Percentiles rank a stretch among this genome's conserved stretches.
Conservation (phyloP, 371 early-diverging fungal species). For the Rhizopus arrhizus region DNA sequence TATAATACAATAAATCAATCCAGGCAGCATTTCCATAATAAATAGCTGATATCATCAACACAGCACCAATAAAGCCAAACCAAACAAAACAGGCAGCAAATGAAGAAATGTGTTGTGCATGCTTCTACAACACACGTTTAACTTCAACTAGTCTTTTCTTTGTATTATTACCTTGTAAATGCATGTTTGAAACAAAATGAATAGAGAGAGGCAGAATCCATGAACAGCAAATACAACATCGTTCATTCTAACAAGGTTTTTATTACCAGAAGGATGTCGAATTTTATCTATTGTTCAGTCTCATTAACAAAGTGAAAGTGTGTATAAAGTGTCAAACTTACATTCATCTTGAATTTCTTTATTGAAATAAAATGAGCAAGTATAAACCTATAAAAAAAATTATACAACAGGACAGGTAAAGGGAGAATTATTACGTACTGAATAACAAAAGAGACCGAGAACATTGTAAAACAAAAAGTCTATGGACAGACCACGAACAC, state of each 20-base stretch:
- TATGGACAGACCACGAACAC: slow-evolving; percentile 80
- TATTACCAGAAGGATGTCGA: slow-evolving; percentile 52
- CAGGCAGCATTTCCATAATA: slow-evolving; percentile 38
- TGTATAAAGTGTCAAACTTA: slow-evolving; percentile 1
- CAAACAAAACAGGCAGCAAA: slow-evolving; percentile 43
- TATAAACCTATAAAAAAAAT: slow-evolving; percentile 55
- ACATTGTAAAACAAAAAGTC: slow-evolving; percentile 83
- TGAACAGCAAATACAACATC: slow-evolving; percentile 85
- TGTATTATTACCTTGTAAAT: slow-evolving; percentile 62
- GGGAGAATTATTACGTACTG: slow-evolving; percentile 35
- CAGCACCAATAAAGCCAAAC: slow-evolving; percentile 33
- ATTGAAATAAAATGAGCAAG: slow-evolving; percentile 64
- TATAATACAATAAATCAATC: slow-evolving; percentile 66
- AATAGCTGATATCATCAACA: slow-evolving; percentile 36
- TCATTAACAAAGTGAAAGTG: not conserved
- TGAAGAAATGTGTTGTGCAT: slow-evolving; percentile 41
- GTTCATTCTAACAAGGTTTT: slow-evolving; percentile 75
- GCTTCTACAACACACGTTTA: slow-evolving; percentile 32
- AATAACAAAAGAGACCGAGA: slow-evolving; percentile 79
- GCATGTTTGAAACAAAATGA: slow-evolving; percentile 68
- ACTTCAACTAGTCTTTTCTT: not conserved
- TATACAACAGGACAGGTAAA: not conserved
- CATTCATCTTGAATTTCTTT: slow-evolving; percentile 64
- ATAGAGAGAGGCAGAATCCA: slow-evolving; percentile 61
- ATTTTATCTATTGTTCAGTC: slow-evolving; percentile 44